Evolutionary conservation across 768 basidiomycete species (phyloP), one percentile per base, ranked within the genome.

Genomic region (Tylopilus balloui): DNA sequence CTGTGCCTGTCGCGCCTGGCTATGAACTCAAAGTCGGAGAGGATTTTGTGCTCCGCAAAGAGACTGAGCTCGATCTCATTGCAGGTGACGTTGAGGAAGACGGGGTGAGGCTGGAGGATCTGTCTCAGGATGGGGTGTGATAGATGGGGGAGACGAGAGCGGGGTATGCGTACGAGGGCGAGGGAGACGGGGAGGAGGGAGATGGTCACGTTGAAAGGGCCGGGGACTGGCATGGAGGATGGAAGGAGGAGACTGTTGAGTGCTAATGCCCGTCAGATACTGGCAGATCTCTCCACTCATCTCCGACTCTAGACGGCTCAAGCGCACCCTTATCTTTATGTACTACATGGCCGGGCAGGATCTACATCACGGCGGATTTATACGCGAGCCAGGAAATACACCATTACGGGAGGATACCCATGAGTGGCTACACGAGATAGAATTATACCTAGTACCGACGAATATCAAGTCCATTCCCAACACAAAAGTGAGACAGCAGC

Each of bases 11-110:
- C 84, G 44, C 71, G 78, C 24, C 77, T 68, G 9, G 83, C 83
- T 56, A 84, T 75, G 9, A 70, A 66, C 56, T 81, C 79, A 55
- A 88, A 87, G 54, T 84, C 81, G 12, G 70, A 59, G 14, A 85
- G 73, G 48, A 72, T 62, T 51, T 71, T 69, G 47, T 80, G 73
- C 54, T 86, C 82, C 29, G 81, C 84, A 57, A 89, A 88, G 42
- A 87, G 69, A 63, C 78, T 80, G 66, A 91, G 82, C 66, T 90
- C 88, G 54, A 88, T 78, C 54, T 86, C 78, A 63, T 91, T 91
- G 69, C 78, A 85, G 45, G 85, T 86, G 48, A 88, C 75, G 58
- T 83, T 87, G 61, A 88, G 74, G 64, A 88, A 88, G 6, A 76
- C 74, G 14, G 84, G 81, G 51, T 71, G 73, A 3, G 83, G 83